Evolutionary conservation across 2,329 filamentous ascomycete genomes (phyloP).

Genomic region (Cadophora luteo-olivacea): DNA sequence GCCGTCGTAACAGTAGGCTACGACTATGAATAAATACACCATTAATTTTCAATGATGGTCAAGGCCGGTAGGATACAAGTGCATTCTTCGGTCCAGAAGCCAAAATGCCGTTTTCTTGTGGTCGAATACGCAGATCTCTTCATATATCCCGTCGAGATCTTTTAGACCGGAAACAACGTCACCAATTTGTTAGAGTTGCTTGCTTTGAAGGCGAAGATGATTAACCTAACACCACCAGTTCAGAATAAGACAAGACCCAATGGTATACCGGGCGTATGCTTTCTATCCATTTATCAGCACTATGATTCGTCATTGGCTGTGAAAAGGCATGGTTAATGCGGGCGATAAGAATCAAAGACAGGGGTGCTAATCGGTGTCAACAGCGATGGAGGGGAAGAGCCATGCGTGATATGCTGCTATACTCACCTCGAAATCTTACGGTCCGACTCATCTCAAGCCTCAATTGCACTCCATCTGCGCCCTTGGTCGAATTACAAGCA

Average conservation of each 20-base stretch:
- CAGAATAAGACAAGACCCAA: background rate
- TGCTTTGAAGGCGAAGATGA: background rate
- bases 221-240: background rate
- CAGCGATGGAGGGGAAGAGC: background rate
- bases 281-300: background rate
- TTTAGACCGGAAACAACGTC: too few species aligned
- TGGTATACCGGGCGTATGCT: background rate
- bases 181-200: too few species aligned
- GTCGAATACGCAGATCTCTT: too few species aligned
- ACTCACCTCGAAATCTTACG: background rate
- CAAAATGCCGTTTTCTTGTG: too few species aligned
- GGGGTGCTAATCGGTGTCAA: slow-evolving; percentile 5
- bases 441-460: background rate
- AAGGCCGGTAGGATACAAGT: too few species aligned
- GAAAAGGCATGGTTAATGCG: too few species aligned
- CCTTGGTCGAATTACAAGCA: background rate
- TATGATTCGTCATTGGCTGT: background rate
- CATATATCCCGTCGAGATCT: too few species aligned
- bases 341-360: background rate
- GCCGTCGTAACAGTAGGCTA: background rate
- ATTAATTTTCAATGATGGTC: too few species aligned
- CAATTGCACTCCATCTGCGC: background rate
- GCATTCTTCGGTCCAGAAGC: too few species aligned
- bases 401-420: background rate
- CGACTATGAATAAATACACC: too few species aligned